These are phyloP conservation scores for Trebouxia sp. DNA, from an alignment of 139 green algal species.

Conservation along the genomic window DNA sequence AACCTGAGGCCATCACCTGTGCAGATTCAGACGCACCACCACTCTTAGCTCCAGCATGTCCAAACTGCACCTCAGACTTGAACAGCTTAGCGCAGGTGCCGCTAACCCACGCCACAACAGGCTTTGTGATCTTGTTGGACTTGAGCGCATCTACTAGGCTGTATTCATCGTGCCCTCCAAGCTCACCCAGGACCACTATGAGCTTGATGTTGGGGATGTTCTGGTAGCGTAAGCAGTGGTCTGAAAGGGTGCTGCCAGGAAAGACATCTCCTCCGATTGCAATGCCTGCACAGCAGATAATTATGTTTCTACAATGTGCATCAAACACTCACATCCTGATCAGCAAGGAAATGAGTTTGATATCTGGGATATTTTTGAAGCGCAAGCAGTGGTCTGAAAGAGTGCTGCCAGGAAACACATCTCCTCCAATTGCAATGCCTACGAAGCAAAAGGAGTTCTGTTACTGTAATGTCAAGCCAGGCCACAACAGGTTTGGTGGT, in stretches of 20 bases:
- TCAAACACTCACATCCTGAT: no score
- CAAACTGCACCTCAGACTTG: conserved; percentile 95
- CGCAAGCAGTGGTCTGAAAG: no score
- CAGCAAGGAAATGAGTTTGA: background rate
- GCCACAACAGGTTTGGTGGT: conserved; percentile 94
- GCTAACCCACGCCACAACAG: conserved; percentile 88
- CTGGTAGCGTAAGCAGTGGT: conserved; percentile 92
- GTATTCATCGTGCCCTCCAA: conserved; percentile 92
- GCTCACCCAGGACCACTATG: conserved; percentile 94
- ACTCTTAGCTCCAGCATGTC: conserved; percentile 84
- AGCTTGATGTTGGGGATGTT: conserved; percentile 89
- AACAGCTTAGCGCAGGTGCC: conserved; percentile 95
- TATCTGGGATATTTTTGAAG: no score
- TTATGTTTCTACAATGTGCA: no score
- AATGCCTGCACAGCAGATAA: conserved; percentile 87
- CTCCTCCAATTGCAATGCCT: background rate
- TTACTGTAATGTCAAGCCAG: conserved; percentile 90
- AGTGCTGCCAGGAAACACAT: no score
- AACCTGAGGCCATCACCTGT: no score
- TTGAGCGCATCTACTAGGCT: conserved; percentile 75
- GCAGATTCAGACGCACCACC: conserved; percentile 71
- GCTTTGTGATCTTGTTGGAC: conserved; percentile 79
- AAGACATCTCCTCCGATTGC: conserved; percentile 93
- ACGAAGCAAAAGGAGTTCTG: background rate
- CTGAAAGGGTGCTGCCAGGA: conserved; percentile 87